A percentile compares a stretch with the other conserved stretches of the same genome.
Evolutionary conservation across 1,284 basidiomycete genomes (phyloP).

Genomic region (Trametes polyzona): DNA sequence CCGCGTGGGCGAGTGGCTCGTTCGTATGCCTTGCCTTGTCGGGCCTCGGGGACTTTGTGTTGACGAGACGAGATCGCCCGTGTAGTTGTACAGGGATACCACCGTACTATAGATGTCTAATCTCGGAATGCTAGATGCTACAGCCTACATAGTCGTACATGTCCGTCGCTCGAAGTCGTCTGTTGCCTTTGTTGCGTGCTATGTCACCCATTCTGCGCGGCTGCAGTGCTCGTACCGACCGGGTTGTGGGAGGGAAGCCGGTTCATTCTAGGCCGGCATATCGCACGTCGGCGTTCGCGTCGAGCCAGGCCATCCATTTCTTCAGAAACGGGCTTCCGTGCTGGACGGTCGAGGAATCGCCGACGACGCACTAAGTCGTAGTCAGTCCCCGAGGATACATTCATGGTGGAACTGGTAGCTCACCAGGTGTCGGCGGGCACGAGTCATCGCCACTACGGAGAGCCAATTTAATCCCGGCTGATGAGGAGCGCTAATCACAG

Average conservation of each 20-base stretch:
- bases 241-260: no score
- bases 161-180: no score
- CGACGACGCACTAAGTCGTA: slow-evolving; percentile 75
- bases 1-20: no score
- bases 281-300: slow-evolving; percentile 86
- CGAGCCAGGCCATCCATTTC: slow-evolving; percentile 90
- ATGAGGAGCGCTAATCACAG: no score
- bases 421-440: slow-evolving; percentile 88
- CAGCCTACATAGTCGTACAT: slow-evolving; percentile 6
- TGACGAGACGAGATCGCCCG: neutral
- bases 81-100: slow-evolving; percentile 15
- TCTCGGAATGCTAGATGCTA: slow-evolving; percentile 11
- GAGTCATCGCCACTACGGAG: slow-evolving; percentile 85
- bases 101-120: slow-evolving; percentile 17
- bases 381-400: slow-evolving; percentile 49
- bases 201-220: no score
- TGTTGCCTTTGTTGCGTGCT: no score
- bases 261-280: slow-evolving; percentile 69
- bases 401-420: slow-evolving; percentile 33
- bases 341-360: slow-evolving; percentile 87
- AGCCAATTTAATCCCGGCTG: neutral
- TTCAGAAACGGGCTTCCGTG: slow-evolving; percentile 85
- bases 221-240: no score
- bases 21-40: no score
- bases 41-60: neutral